Percentiles rank a stretch among this genome's conserved stretches.
These are phyloP conservation scores for Monilinia laxa DNA, from an alignment of 2,329 filamentous ascomycete genomes.

Conservation along the genomic window DNA sequence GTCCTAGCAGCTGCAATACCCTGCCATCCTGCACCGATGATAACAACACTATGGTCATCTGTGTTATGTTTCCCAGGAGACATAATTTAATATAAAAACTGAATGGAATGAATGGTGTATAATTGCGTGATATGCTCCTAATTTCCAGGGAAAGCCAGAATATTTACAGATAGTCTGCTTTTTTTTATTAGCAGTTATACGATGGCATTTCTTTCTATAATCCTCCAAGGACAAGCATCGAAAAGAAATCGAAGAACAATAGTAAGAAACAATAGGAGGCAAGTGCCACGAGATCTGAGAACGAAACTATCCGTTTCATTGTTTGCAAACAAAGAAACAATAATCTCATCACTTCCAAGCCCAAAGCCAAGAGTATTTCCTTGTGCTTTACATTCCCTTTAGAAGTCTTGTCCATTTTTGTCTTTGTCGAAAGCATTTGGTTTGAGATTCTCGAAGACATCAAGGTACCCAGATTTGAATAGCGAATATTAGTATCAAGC, in stretches of 20 bases:
- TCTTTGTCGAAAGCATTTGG: not conserved
- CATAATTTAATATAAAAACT: not conserved
- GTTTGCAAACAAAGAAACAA: not conserved
- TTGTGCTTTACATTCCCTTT: not conserved
- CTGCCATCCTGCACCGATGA: slow-evolving; percentile 46
- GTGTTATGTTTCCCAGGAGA: not conserved
- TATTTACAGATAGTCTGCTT: not conserved
- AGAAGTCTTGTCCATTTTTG: too few relatives aligned
- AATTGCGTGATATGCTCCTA: not conserved
- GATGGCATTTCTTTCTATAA: not conserved
- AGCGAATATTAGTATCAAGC: not conserved
- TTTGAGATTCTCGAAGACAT: not conserved
- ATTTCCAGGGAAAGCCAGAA: not conserved
- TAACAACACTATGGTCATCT: slow-evolving; percentile 15
- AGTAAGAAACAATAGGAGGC: slow-evolving; percentile 11
- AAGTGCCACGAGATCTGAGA: not conserved
- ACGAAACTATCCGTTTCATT: not conserved
- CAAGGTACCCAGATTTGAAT: not conserved
- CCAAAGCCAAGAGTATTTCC: not conserved
- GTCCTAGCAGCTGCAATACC: slow-evolving; percentile 61
- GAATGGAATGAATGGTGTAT: not conserved
- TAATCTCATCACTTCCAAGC: not conserved
- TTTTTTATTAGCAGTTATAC: too few relatives aligned
- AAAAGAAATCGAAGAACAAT: not conserved
- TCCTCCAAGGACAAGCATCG: not conserved